Percentiles rank a stretch among this genome's conserved stretches.
These are phyloP conservation scores for Glycine tomentella DNA, from an alignment of 306 rosid genomes.

Conservation along the genomic window DNA sequence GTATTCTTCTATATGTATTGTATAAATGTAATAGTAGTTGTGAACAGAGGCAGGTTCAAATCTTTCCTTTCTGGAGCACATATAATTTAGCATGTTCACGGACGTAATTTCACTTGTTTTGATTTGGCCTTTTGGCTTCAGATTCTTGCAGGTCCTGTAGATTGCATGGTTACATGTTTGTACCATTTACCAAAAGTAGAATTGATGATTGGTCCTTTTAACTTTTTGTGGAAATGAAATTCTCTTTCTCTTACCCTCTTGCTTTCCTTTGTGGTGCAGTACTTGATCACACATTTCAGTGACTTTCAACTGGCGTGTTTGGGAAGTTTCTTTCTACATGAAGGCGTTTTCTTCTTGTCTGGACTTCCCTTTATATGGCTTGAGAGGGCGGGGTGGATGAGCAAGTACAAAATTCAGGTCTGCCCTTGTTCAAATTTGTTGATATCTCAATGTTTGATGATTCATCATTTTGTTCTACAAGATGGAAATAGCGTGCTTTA, in stretches of 20 bases:
- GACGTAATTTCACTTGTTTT: slow-evolving; percentile 1
- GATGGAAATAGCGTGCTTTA: background rate
- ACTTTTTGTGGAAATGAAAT: background rate
- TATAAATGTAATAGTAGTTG: background rate
- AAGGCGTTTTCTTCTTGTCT: slow-evolving; percentile 89
- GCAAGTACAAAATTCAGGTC: slow-evolving; percentile 98
- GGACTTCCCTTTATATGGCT: slow-evolving; percentile 93
- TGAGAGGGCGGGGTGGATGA: slow-evolving; percentile 95
- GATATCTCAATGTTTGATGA: slow-evolving; percentile 17
- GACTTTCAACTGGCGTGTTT: slow-evolving; percentile 94
- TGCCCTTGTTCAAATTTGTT: slow-evolving; percentile 19
- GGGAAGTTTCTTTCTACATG: slow-evolving; percentile 95
- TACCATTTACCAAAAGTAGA: background rate
- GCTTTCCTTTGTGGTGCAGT: slow-evolving; percentile 59
- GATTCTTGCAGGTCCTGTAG: background rate
- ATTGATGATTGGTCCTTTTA: slow-evolving; percentile 19
- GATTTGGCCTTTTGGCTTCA: background rate
- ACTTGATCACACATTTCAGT: slow-evolving; percentile 82
- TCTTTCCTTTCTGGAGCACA: background rate
- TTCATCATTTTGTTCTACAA: slow-evolving; percentile 20
- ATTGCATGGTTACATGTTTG: slow-evolving; percentile 27
- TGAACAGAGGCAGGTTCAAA: background rate
- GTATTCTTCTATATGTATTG: background rate
- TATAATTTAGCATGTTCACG: slow-evolving; percentile 17
- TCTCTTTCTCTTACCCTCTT: background rate